Percentiles rank a stretch among this genome's conserved stretches.
These are phyloP conservation scores for Suillus variegatus DNA, from an alignment of 768 basidiomycete genomes.

Conservation along the genomic window DNA sequence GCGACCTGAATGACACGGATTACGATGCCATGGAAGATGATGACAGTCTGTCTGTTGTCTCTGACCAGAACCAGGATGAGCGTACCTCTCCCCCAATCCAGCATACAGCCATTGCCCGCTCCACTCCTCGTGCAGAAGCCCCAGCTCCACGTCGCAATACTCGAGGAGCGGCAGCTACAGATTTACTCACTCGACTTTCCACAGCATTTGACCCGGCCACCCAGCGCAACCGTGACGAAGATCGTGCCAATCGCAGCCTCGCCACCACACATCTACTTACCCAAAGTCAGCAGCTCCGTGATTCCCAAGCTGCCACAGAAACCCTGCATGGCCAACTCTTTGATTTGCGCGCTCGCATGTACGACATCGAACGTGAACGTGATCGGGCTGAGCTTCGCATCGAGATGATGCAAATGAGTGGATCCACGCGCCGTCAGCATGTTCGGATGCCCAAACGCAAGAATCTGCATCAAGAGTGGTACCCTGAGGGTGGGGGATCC, in stretches of 20 bases:
- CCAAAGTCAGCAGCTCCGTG: conserved; percentile 28
- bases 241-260: conserved; percentile 21
- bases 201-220: conserved; percentile 27
- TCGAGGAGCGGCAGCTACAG: conserved; percentile 15
- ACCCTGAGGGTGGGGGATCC: no score
- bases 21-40: not conserved
- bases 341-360: conserved; percentile 18
- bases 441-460: no score
- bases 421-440: not conserved
- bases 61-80: conserved; percentile 1
- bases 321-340: not conserved
- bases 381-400: conserved; percentile 22
- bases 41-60: not conserved
- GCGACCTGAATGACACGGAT: conserved; percentile 23
- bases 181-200: conserved; percentile 22
- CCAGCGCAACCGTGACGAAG: conserved; percentile 24
- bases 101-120: conserved; percentile 9
- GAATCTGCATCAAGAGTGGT: no score
- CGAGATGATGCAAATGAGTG: conserved; percentile 9
- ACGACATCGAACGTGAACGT: conserved; percentile 10
- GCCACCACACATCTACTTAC: conserved; percentile 25
- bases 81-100: not conserved
- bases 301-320: conserved; percentile 21
- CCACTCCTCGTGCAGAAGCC: conserved; percentile 5
- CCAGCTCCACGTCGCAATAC: conserved; percentile 7